Evolutionary conservation across 1,284 basidiomycete genomes (phyloP).

Genomic region (Taiwanofungus camphoratus): DNA sequence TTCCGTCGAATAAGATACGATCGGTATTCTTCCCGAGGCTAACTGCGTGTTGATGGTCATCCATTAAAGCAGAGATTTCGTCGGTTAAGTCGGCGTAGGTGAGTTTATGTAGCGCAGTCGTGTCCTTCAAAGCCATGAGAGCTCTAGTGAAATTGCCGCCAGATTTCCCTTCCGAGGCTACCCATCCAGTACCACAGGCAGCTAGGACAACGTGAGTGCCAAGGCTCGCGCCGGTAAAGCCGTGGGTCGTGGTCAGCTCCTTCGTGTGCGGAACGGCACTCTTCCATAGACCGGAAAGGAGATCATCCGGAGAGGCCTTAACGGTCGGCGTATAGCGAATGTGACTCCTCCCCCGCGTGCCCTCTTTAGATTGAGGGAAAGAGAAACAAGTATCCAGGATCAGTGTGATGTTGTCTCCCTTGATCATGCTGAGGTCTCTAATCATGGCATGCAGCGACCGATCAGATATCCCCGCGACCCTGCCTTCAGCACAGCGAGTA

Average conservation of each 20-base stretch:
- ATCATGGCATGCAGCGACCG: constrained; percentile 57
- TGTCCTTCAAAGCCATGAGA: constrained; percentile 41
- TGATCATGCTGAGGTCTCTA: constrained; percentile 42
- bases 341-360: constrained; percentile 36
- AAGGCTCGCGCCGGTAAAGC: constrained; percentile 41
- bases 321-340: constrained; percentile 50
- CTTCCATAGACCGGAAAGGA: constrained; percentile 48
- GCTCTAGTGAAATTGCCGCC: constrained; percentile 55
- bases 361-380: constrained; percentile 32
- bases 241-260: constrained; percentile 26
- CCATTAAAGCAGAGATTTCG: constrained; percentile 28
- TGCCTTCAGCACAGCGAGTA: constrained; percentile 37
- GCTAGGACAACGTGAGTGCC: constrained; percentile 47
- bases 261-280: constrained; percentile 34
- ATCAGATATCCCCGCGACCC: constrained; percentile 58
- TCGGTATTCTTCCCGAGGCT: constrained; percentile 44
- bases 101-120: constrained; percentile 43
- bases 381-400: constrained; percentile 62
- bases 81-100: constrained; percentile 46
- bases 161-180: constrained; percentile 51
- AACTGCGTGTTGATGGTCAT: constrained; percentile 40
- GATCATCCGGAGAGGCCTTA: constrained; percentile 45
- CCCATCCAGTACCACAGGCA: constrained; percentile 46
- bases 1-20: constrained; percentile 48
- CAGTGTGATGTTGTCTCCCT: constrained; percentile 64